Evolutionary conservation across 108 stramenopile genomes (phyloP).

Genomic region (Cyclotella baltica): DNA sequence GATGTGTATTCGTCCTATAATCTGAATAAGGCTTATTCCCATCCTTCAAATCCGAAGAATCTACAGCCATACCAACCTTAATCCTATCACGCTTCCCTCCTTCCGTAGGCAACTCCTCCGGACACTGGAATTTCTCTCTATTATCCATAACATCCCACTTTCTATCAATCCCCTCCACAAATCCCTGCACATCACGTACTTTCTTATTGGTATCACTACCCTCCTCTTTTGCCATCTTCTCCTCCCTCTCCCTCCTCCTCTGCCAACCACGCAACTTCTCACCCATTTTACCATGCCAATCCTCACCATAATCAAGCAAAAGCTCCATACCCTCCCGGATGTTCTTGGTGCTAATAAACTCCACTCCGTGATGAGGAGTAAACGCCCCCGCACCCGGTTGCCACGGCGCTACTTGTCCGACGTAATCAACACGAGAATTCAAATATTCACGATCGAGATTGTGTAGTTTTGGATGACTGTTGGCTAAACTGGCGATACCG

Average conservation of each 20-base stretch:
- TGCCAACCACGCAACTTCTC: background rate
- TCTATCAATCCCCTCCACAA: slow-evolving; percentile 39
- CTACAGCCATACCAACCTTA: slow-evolving; percentile 32
- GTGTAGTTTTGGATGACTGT: slow-evolving; percentile 29
- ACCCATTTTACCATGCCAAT: slow-evolving; percentile 7
- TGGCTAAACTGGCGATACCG: slow-evolving; percentile 54
- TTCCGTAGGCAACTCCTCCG: slow-evolving; percentile 41
- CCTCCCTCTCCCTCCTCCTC: slow-evolving; percentile 2
- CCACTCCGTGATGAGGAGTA: slow-evolving; percentile 43
- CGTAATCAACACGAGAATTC: slow-evolving; percentile 17
- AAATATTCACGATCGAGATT: slow-evolving; percentile 47
- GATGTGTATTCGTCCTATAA: slow-evolving; percentile 34
- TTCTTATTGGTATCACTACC: no score
- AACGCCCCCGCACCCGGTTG: slow-evolving; percentile 49
- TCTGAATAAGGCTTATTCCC: slow-evolving; percentile 39
- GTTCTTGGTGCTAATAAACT: slow-evolving; percentile 26
- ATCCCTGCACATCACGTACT: slow-evolving; percentile 14
- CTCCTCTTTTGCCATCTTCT: background rate
- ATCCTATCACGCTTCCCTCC: slow-evolving; percentile 40
- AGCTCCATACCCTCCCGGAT: slow-evolving; percentile 41
- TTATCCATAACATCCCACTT: slow-evolving; percentile 31
- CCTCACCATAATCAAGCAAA: slow-evolving; percentile 35
- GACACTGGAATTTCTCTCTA: slow-evolving; percentile 25
- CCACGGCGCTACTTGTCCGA: slow-evolving; percentile 35
- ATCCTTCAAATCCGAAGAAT: slow-evolving; percentile 33